Base-by-base conservation (phyloP, 164 flowering plant genomes). In the Santalum album region DNA sequence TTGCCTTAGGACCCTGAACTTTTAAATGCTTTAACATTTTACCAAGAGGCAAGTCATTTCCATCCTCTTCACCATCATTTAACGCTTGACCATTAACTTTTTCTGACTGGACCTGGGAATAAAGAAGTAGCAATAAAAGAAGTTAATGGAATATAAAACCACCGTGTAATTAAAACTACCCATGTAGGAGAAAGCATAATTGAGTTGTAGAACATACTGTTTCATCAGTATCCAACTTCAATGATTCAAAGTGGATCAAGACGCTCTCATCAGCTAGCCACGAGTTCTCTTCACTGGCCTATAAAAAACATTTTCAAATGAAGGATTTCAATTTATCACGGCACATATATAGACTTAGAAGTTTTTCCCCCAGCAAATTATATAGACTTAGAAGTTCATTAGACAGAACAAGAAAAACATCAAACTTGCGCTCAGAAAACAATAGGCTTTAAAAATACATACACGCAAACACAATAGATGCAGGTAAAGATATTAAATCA, bases 211-310 rank as follows among this genome's bases (percentile, higher is more conserved):
- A 46, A 55, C 72, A 55, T 77, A 84, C 92, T 47, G 15, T 50
- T 69, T 58, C 81, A 60, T 73, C 59, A 44, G n/a, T n/a, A n/a
- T 82, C 84, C 52, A 85, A 47, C 53, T 76, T 71, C 17, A 92
- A 77, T 21, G 90, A 89, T 51, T 87, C 80, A 60, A 92, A 83
- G 69, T 89, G 87, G 19, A 76, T 62, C 61, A 81, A 42, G 34
- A 65, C 74, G 54, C 53, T 72, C 42, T 82, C 95, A 65, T 80
- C 86, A 58, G 82, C 82, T 77, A 89, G 60, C 99, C 99, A 92
- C 36, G 94, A 72, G 29, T 59, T 49, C 53, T 51, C 75, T 61
- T 67, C 78, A 61, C 51, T 58, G 54, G 43, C 82, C 96, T 88
- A 53, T 49, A 10, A 44, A 47, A 53, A 42, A 20, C 12, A 17